A percentile compares a stretch with the other conserved stretches of the same genome.
Evolutionary conservation across 2,329 filamentous ascomycete genomes (phyloP).

Genomic region (Didymella sp.): DNA sequence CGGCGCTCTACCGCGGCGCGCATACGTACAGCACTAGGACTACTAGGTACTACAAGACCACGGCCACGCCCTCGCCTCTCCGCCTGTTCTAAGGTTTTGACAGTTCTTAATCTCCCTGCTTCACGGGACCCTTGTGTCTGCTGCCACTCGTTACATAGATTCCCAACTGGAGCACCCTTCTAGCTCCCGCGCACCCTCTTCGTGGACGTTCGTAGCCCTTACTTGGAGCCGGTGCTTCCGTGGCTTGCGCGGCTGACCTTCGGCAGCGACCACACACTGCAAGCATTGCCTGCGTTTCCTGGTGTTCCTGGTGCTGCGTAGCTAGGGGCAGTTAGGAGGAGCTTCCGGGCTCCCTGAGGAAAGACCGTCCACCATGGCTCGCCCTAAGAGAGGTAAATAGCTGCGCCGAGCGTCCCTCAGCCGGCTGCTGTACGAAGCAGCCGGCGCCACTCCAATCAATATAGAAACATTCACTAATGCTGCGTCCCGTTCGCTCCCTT

Average conservation of each 20-base stretch:
- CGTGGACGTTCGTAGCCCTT: constrained; percentile 15
- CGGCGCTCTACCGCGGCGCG: constrained; percentile 12
- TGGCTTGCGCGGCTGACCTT: constrained; percentile 41
- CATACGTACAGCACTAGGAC: constrained; percentile 6
- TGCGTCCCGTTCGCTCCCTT: constrained; percentile 31
- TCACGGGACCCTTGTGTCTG: constrained; percentile 21
- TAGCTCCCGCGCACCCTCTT: constrained; percentile 7
- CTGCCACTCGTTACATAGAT: constrained; percentile 35
- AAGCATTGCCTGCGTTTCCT: constrained; percentile 17
- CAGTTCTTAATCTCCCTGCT: constrained; percentile 12
- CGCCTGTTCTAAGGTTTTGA: constrained; percentile 4
- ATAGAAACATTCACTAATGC: constrained; percentile 35
- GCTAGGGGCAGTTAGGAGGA: constrained; percentile 5
- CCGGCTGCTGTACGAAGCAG: constrained; percentile 16
- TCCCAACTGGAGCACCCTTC: constrained; percentile 7
- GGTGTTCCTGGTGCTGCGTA: constrained; percentile 20
- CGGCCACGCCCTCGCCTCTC: constrained; percentile 11
- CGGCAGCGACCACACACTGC: constrained; percentile 27
- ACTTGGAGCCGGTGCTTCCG: constrained; percentile 35
- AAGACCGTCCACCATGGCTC: constrained; percentile 40
- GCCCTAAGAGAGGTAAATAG: constrained; percentile 48
- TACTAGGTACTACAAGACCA: constrained; percentile 15
- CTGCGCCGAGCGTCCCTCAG: constrained; percentile 8
- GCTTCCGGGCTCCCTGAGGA: constrained; percentile 21
- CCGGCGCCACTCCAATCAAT: constrained; percentile 7